Evolutionary conservation across 331 rosid species (phyloP).

Genomic region (Quercus phellos): DNA sequence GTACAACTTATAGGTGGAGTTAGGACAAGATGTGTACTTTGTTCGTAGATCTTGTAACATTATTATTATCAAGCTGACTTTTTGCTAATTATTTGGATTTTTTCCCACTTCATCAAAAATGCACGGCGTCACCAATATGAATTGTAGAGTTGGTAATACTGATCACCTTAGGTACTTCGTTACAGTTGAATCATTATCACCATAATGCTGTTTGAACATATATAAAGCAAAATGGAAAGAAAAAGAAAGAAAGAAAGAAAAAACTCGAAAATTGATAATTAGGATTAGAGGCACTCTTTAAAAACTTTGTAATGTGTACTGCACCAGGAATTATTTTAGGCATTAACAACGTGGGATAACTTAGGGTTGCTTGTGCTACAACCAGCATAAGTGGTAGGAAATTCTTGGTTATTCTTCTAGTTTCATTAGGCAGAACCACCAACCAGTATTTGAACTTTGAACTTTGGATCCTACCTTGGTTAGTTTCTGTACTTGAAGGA

Average conservation of each 20-base stretch:
- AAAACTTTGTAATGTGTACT: slow-evolving; percentile 14
- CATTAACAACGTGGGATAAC: slow-evolving; percentile 18
- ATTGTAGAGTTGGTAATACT: slow-evolving; percentile 2
- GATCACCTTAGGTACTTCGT: background rate
- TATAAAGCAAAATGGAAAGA: background rate
- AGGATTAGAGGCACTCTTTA: background rate
- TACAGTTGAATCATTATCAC: background rate
- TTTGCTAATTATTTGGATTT: background rate
- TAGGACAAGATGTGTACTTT: background rate
- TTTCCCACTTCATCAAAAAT: background rate
- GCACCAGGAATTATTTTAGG: slow-evolving; percentile 32
- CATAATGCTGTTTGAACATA: background rate
- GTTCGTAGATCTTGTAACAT: background rate
- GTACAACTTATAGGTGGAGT: background rate
- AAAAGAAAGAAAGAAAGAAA: background rate
- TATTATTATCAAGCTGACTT: background rate
- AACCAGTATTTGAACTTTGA: slow-evolving; percentile 17
- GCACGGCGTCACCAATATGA: background rate
- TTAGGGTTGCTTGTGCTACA: slow-evolving; percentile 13
- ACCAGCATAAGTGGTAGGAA: slow-evolving; percentile 23
- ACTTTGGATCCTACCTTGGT: slow-evolving; percentile 34
- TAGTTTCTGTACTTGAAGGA: slow-evolving; percentile 25
- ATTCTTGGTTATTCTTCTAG: slow-evolving; percentile 11
- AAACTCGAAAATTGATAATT: slow-evolving; percentile 10
- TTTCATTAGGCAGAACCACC: slow-evolving; percentile 25